These are phyloP conservation scores for Saccharata proteae DNA, from an alignment of 2,329 filamentous ascomycete genomes.

Conservation along the genomic window DNA sequence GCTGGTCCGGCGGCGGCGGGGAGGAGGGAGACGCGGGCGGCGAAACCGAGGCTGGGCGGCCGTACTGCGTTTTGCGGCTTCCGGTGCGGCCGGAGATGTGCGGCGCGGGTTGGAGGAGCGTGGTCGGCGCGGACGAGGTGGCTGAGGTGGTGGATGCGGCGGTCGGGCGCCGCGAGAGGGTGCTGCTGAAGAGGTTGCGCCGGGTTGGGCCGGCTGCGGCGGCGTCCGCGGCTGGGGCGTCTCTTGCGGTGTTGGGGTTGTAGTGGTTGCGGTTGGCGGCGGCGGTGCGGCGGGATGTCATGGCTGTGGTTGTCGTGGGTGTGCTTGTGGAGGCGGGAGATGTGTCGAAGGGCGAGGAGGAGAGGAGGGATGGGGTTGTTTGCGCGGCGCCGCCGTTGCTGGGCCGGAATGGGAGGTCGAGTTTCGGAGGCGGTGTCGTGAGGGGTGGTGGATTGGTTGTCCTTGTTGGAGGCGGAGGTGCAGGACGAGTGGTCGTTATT, in stretches of 20 bases:
- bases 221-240: constrained; percentile 7
- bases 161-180: constrained; percentile 15
- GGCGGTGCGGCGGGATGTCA: constrained; percentile 8
- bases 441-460: background rate
- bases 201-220: constrained; percentile 9
- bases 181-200: constrained; percentile 18
- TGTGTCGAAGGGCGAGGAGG: background rate
- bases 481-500: background rate
- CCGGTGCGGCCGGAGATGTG: too few species aligned
- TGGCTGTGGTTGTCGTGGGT: constrained; percentile 2
- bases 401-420: too few species aligned
- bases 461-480: background rate
- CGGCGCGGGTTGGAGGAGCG: constrained; percentile 6
- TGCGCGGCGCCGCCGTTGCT: background rate
- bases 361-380: background rate
- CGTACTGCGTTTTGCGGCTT: constrained; percentile 11
- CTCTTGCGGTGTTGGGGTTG: background rate
- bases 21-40: background rate
- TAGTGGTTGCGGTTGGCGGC: constrained; percentile 6
- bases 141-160: constrained; percentile 11
- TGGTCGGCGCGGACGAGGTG: constrained; percentile 8
- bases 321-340: background rate
- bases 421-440: too few species aligned
- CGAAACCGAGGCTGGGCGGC: too few species aligned
- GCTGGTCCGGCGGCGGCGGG: background rate